Base-by-base conservation (phyloP, 2,329 filamentous ascomycete species). In the Neonectria faginata region DNA sequence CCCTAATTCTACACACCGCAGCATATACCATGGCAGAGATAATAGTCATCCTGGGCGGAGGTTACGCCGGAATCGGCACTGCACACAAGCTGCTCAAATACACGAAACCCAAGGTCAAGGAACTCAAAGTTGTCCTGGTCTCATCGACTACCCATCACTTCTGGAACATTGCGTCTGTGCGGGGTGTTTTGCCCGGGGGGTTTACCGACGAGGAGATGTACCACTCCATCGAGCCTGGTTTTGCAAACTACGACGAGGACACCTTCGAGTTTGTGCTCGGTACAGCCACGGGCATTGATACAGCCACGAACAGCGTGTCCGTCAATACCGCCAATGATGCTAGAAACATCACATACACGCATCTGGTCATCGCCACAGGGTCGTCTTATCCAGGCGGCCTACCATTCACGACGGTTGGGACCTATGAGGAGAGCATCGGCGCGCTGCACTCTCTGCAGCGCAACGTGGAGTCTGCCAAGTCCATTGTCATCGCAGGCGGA, bases 121-220 rank as follows among this genome's bases (percentile, higher is more conserved):
- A 18, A 3, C 58, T 60, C 45, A 59, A 52, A 22, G 47, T 59
- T 22, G 12, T 59, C 47, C 36, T 59, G 27, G 36, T 59, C 33
- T 59, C 57, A 16, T 47, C 45, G 11, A 52, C 33, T 10, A 52
- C 57, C 7, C 57, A 52, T 29, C 47, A 59, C 25, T 42, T 27
- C 36, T 59, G 57, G 47, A 59, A 59, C 47, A 52, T 59, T 16
- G 57, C 57, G 5, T 33, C 41, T 9, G 57, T 59, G 11, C 57
- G 57, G 20, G 47, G 57, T 5, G 25, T 59, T 11, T 14, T 59
- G 5, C 33, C 51, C 14, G 51, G 33, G 5, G 20, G 39, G n/a
- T 27, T 54, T 27, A 9, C 18, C 4, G 51, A 54, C 29, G 33
- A 41, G 8, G 25, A 50, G n/a, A 9, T 50, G 10, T 50, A 18